A percentile compares a stretch with the other conserved stretches of the same genome.
These are phyloP conservation scores for Mycena galopus DNA, from an alignment of 768 basidiomycete species.

Conservation along the genomic window DNA sequence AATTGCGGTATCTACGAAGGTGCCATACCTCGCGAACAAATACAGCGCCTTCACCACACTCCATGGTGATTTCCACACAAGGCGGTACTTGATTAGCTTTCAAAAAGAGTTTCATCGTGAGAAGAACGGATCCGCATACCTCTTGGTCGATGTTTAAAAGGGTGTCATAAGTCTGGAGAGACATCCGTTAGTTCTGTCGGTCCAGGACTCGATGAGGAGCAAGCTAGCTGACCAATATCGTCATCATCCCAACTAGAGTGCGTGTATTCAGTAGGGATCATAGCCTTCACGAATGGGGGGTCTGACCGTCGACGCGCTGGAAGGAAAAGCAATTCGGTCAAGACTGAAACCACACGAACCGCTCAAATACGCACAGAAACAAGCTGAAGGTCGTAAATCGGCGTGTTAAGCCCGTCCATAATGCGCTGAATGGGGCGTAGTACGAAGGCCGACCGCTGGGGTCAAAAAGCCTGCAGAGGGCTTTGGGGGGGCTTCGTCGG, in stretches of 20 bases:
- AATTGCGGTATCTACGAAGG: constrained; percentile 18
- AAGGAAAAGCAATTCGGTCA: not conserved
- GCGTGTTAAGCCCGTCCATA: not conserved
- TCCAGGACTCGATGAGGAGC: not conserved
- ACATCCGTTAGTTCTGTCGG: not conserved
- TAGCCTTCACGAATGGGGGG: not conserved
- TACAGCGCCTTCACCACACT: constrained; percentile 13
- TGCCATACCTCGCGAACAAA: constrained; percentile 19
- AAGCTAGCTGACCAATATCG: not conserved
- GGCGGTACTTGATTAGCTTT: not conserved
- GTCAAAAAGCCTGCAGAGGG: not conserved
- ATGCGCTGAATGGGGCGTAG: not conserved
- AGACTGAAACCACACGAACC: not conserved
- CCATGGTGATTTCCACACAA: constrained; percentile 16
- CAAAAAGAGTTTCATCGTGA: not conserved
- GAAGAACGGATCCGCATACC: not conserved
- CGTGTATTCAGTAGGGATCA: not conserved
- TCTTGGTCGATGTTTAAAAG: constrained; percentile 19
- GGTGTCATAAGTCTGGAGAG: constrained; percentile 22
- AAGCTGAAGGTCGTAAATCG: not conserved
- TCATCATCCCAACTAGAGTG: not conserved
- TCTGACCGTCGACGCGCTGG: constrained; percentile 7
- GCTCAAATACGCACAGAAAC: constrained; percentile 1
- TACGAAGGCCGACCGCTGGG: not conserved
- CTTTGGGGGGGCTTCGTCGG: no score